Evolutionary conservation across 495 filamentous ascomycete species (phyloP).

Genomic region (Elaphomyces granulatus): DNA sequence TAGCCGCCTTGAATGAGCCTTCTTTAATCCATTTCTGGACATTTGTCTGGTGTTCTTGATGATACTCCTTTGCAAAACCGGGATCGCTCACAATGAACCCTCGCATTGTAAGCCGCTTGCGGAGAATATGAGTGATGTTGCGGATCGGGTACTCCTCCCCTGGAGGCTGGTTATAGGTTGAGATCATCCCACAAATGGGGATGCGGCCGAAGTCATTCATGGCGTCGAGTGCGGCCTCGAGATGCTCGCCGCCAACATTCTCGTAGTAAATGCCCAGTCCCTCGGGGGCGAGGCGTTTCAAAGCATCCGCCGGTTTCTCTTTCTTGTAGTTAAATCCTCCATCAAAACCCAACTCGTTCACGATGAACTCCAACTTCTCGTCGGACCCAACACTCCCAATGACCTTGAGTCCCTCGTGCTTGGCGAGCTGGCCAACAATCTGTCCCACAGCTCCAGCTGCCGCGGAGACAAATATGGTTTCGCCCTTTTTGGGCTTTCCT

Average conservation of each 20-base stretch:
- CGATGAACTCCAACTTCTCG: constrained; percentile 54
- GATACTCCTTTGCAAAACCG: constrained; percentile 56
- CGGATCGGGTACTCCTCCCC: constrained; percentile 51
- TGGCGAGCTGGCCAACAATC: constrained; percentile 72
- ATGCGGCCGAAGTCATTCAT: constrained; percentile 63
- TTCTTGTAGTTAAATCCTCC: constrained; percentile 69
- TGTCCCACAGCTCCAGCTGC: constrained; percentile 77
- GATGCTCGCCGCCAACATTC: constrained; percentile 82
- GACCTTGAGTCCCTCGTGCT: constrained; percentile 73
- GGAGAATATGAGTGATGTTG: constrained; percentile 42
- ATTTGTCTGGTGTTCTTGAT: constrained; percentile 65
- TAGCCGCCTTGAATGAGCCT: constrained; percentile 60
- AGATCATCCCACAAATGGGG: constrained; percentile 55
- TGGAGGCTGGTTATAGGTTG: constrained; percentile 56
- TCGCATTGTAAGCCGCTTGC: constrained; percentile 45
- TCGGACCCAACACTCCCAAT: constrained; percentile 62
- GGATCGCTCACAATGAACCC: constrained; percentile 65
- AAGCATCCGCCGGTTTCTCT: constrained; percentile 51
- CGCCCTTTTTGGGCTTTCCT: constrained; percentile 71
- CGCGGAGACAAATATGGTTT: constrained; percentile 75
- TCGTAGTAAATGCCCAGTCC: constrained; percentile 94
- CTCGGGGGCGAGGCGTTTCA: constrained; percentile 59
- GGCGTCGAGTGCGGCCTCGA: constrained; percentile 57
- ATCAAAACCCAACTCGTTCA: constrained; percentile 51
- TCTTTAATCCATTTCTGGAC: constrained; percentile 75